phyloP scores from a whole-genome alignment of 257 asterid genomes.

The Echium plantagineum region DNA sequence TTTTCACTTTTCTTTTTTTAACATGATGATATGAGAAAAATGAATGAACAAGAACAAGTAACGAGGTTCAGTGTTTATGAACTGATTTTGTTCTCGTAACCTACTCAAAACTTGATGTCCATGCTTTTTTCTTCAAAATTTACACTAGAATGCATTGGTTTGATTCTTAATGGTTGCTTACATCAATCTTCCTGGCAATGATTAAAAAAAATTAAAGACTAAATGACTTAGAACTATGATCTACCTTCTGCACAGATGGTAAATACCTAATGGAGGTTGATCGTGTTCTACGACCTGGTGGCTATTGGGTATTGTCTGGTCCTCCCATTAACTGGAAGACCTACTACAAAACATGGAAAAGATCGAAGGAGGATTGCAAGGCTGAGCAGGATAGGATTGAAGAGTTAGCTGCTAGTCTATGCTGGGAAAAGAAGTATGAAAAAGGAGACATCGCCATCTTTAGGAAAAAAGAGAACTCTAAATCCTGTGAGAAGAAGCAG shows the following conservation, averaged over 20 bases:
- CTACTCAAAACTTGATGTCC: too few species aligned
- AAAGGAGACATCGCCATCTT: constrained; percentile 80
- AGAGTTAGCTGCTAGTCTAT: constrained; percentile 70
- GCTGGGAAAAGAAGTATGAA: constrained; percentile 98
- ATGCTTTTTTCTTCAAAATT: neutral
- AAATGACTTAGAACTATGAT: constrained; percentile 1
- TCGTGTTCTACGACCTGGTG: constrained; percentile 89
- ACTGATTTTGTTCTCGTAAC: neutral
- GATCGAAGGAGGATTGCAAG: constrained; percentile 62
- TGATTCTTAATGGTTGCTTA: neutral
- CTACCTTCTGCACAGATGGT: constrained; percentile 42
- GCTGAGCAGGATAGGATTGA: constrained; percentile 75
- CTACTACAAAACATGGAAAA: constrained; percentile 67
- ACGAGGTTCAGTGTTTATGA: neutral
- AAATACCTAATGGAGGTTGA: constrained; percentile 82
- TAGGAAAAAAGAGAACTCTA: constrained; percentile 46
- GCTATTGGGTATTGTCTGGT: constrained; percentile 89
- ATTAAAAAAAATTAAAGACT: neutral
- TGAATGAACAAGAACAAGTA: neutral
- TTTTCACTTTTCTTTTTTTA: neutral
- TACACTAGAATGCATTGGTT: neutral
- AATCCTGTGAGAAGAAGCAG: constrained; percentile 58
- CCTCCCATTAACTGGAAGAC: constrained; percentile 97
- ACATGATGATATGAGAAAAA: neutral
- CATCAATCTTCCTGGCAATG: neutral